These are phyloP conservation scores for Pisolithus microcarpus DNA, from an alignment of 768 basidiomycete species.

Conservation along the genomic window DNA sequence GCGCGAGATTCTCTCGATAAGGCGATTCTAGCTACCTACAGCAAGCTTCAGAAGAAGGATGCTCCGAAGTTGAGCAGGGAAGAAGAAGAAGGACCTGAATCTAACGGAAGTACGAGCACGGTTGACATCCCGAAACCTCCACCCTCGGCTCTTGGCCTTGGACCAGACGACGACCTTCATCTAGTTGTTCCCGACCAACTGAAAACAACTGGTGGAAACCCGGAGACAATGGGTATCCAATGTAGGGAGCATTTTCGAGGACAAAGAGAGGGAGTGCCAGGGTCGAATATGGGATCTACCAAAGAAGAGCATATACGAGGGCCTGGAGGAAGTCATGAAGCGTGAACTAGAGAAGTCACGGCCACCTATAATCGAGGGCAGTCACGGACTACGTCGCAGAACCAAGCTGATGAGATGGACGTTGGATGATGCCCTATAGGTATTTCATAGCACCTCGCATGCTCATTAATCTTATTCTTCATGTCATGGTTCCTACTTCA, in stretches of 20 bases:
- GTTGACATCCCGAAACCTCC: conserved; percentile 46
- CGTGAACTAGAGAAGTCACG: conserved; percentile 25
- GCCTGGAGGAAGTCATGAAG: conserved; percentile 59
- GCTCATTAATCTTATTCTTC: conserved; percentile 21
- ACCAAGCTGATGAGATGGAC: conserved; percentile 60
- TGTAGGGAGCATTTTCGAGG: conserved; percentile 69
- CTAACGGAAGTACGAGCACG: conserved; percentile 25
- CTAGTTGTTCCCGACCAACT: conserved; percentile 63
- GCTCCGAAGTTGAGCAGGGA: conserved; percentile 61
- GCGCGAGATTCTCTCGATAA: conserved; percentile 81
- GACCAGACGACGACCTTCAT: conserved; percentile 57
- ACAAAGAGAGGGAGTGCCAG: conserved; percentile 56
- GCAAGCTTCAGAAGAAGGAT: conserved; percentile 79
- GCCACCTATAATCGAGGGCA: conserved; percentile 15
- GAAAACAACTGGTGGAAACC: conserved; percentile 63
- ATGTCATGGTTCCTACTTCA: conserved; percentile 19
- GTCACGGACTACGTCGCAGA: conserved; percentile 28
- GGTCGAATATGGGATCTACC: conserved; percentile 80
- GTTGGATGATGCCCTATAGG: conserved; percentile 38
- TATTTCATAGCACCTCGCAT: conserved; percentile 1
- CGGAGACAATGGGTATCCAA: conserved; percentile 72
- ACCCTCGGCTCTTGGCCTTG: conserved; percentile 65
- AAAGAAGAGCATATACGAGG: conserved; percentile 64
- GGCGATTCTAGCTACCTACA: conserved; percentile 66
- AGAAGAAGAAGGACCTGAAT: conserved; percentile 56